These are phyloP conservation scores for Chaetomiaceae sp. DNA, from an alignment of 2,329 filamentous ascomycete species.

Conservation along the genomic window DNA sequence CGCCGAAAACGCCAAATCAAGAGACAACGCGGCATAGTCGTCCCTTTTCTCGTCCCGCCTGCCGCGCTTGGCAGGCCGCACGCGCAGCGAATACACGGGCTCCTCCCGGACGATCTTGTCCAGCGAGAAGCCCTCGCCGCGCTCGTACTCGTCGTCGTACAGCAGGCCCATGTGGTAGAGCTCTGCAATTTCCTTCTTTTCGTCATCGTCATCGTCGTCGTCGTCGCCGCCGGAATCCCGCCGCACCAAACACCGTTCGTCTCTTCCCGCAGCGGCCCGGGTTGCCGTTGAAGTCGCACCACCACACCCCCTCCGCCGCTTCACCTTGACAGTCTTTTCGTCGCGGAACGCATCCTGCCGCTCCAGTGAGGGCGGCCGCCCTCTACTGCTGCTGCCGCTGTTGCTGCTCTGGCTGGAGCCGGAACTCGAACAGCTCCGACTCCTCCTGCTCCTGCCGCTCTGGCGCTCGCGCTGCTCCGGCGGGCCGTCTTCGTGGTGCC, in stretches of 20 bases:
- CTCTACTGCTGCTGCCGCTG: not conserved
- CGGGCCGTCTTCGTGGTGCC: not conserved
- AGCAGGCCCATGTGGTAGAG: constrained; percentile 44
- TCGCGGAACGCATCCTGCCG: constrained; percentile 46
- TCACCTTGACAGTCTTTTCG: constrained; percentile 36
- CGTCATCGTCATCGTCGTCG: constrained; percentile 2
- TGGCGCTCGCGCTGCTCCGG: not conserved
- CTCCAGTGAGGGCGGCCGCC: constrained; percentile 40
- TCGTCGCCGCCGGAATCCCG: not conserved
- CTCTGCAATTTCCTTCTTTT: constrained; percentile 31
- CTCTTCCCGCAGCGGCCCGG: not conserved
- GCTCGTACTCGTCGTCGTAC: constrained; percentile 40
- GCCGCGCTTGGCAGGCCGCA: constrained; percentile 32
- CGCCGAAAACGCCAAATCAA: constrained; percentile 42
- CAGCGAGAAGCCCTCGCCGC: constrained; percentile 36
- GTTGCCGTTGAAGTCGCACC: too few species aligned
- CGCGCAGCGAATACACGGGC: constrained; percentile 35
- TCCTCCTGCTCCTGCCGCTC: not conserved
- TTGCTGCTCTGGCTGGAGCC: not conserved
- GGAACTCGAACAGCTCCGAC: too few species aligned
- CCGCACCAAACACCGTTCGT: not conserved
- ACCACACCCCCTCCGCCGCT: too few species aligned
- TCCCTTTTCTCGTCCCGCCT: not conserved
- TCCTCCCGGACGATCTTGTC: constrained; percentile 38
- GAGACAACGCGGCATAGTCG: constrained; percentile 26